Base-by-base conservation (phyloP, 2,329 filamentous ascomycete genomes). In the Fonsecaea multimorphosa region DNA sequence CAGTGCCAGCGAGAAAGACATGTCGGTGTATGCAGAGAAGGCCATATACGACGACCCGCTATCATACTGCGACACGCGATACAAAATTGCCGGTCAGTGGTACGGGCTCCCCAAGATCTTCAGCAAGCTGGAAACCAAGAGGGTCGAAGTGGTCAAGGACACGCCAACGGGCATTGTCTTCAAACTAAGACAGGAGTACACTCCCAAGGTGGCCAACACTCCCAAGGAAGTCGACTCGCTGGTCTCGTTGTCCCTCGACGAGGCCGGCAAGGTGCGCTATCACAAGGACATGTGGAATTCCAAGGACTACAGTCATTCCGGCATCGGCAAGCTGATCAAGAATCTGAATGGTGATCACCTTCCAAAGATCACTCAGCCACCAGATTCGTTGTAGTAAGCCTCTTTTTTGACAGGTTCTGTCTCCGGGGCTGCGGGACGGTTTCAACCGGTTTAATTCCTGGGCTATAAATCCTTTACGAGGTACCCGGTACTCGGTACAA, bases 241-340 rank as follows among this genome's bases (percentile, higher is more conserved):
- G 3, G 74, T 82, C 0, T 80, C 74, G 4, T 68, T 82, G 64
- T 74, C 72, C 3, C 69, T 83, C 57, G 76, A 79, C 63, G 77
- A 78, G 34, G 60, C 75, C 61, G 75, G 75, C 1, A 81, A 78
- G 64, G 79, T 82, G 22, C 76, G 77, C 44, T 83, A 82, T 72
- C 80, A 83, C 69, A 83, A 83, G 71, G 81, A 83, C 66, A 79
- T 80, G 79, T 83, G 80, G 81, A 82, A 82, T 61, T 75, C 80
- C 67, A 82, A 83, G 68, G 80, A 83, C 63, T 82, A 82, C 70
- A 78, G 74, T 34, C 80, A 83, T 72, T 76, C 79, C 56, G 80
- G 81, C 5, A 62, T 82, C 16, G 81, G 80, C 2, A 83, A 80
- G 71, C 63, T 81, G 16, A 76, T 83, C 71, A 84, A 84, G 75